Conservation (phyloP, 176 grass and related monocot genomes). For the Alloteropsis semialata region DNA sequence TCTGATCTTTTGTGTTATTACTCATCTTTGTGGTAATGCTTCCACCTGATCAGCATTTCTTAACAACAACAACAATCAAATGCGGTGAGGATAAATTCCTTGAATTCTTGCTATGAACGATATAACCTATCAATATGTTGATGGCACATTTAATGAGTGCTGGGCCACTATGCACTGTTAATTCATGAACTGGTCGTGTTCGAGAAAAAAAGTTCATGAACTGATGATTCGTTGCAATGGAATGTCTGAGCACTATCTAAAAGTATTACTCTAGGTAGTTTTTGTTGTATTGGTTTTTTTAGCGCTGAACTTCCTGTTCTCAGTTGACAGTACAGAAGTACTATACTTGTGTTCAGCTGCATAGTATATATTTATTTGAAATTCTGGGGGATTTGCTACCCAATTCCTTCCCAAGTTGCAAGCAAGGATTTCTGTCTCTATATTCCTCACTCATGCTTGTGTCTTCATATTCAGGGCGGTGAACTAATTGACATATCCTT, state of each 20-base stretch:
- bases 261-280: not conserved
- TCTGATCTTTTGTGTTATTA: not conserved
- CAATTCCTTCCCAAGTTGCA: not conserved
- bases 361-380: not conserved
- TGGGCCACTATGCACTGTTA: not conserved
- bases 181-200: not conserved
- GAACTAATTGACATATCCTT: constrained; percentile 15
- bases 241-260: not conserved
- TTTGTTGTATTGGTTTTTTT: not conserved
- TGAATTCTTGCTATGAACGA: not conserved
- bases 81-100: not conserved
- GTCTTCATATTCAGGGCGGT: not conserved
- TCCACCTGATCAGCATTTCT: not conserved
- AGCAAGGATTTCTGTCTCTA: not conserved
- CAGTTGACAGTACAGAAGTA: not conserved
- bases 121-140: not conserved
- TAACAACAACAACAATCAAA: constrained; percentile 13
- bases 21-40: constrained; percentile 21
- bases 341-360: not conserved
- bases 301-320: not conserved
- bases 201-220: no score
- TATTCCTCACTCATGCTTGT: not conserved
- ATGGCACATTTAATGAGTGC: not conserved
- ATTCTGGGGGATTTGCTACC: not conserved
- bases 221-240: not conserved